Evolutionary conservation across 495 filamentous ascomycete genomes (phyloP).

Genomic region (Pyronema domesticum): DNA sequence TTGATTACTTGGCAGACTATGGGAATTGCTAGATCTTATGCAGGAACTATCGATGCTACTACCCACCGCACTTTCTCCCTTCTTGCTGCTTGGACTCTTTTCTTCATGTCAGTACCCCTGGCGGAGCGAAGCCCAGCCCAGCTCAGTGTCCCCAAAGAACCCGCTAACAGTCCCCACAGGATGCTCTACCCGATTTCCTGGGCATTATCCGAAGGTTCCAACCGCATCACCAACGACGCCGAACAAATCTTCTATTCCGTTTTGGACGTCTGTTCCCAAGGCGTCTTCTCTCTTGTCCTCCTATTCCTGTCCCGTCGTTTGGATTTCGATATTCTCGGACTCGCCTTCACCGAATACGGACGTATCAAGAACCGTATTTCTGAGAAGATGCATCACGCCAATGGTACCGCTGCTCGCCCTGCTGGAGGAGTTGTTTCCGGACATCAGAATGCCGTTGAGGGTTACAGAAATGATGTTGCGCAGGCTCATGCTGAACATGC

Average conservation of each 20-base stretch:
- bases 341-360: conserved; percentile 16
- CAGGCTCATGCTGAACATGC: too few relatives aligned
- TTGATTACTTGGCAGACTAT: conserved; percentile 40
- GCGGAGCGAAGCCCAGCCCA: too few relatives aligned
- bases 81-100: conserved; percentile 34
- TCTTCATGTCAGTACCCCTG: conserved; percentile 32
- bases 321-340: conserved; percentile 15
- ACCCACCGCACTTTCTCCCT: conserved; percentile 35
- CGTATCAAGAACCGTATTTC: conserved; percentile 2
- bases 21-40: conserved; percentile 35
- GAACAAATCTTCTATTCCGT: conserved; percentile 55
- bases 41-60: conserved; percentile 33
- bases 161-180: conserved; percentile 13
- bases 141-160: too few relatives aligned
- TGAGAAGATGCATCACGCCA: not conserved
- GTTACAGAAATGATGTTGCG: too few relatives aligned
- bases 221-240: conserved; percentile 43
- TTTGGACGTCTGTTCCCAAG: conserved; percentile 44
- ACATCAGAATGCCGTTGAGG: not conserved
- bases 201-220: conserved; percentile 50
- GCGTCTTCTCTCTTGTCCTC: conserved; percentile 34
- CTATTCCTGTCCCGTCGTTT: conserved; percentile 21
- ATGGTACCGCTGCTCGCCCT: too few relatives aligned
- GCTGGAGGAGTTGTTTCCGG: too few relatives aligned
- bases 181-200: conserved; percentile 53